phyloP scores from a whole-genome alignment of 352 stramenopile species.

The Discostella stelligera region DNA sequence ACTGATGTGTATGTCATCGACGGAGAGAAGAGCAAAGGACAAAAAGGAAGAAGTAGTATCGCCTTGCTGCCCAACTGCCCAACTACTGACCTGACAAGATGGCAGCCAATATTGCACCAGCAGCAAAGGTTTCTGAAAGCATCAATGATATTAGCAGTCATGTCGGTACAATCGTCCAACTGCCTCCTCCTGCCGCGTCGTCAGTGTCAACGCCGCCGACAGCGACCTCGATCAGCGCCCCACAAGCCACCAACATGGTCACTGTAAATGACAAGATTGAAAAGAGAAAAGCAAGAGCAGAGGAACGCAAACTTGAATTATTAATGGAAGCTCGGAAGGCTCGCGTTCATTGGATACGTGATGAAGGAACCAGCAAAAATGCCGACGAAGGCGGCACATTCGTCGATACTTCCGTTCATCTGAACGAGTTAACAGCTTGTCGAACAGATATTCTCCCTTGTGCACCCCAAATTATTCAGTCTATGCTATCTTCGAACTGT shows the following conservation, averaged over 20 bases:
- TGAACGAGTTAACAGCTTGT: conserved; percentile 32
- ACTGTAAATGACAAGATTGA: conserved; percentile 3
- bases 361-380: neutral
- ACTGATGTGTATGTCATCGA: too few species aligned
- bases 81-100: neutral
- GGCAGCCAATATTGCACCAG: neutral
- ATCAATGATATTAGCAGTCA: neutral
- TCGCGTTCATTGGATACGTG: conserved; percentile 63
- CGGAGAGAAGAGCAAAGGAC: too few species aligned
- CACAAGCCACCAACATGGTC: neutral
- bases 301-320: conserved; percentile 61
- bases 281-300: conserved; percentile 20
- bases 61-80: too few species aligned
- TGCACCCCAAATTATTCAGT: conserved; percentile 31
- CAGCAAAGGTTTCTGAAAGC: neutral
- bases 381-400: neutral
- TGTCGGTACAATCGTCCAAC: neutral
- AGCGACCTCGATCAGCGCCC: neutral
- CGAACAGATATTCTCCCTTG: conserved; percentile 7
- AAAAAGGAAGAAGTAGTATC: too few species aligned
- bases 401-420: neutral
- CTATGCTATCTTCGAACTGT: conserved; percentile 21
- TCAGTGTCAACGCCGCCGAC: too few species aligned
- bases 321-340: conserved; percentile 57
- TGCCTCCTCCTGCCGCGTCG: neutral